phyloP scores from a whole-genome alignment of 257 asterid genomes.

The Pogostemon cablin region DNA sequence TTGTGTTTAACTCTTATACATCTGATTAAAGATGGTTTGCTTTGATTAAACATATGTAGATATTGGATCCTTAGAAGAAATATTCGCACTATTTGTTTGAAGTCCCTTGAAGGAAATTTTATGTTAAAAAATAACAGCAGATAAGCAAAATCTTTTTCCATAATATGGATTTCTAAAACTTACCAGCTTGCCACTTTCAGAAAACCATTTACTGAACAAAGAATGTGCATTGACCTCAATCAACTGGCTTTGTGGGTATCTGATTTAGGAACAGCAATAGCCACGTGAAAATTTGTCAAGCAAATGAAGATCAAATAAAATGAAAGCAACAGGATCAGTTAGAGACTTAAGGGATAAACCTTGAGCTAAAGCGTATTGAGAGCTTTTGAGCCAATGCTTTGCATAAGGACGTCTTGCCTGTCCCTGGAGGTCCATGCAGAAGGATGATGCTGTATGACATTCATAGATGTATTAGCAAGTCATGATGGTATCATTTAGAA shows the following conservation, averaged over 20 bases:
- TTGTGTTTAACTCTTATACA: neutral
- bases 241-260: conserved; percentile 89
- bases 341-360: conserved; percentile 47
- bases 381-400: conserved; percentile 97
- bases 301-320: conserved; percentile 33
- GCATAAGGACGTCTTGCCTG: conserved; percentile 98
- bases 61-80: conserved; percentile 15
- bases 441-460: conserved; percentile 78
- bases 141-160: neutral
- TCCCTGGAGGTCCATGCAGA: conserved; percentile 99
- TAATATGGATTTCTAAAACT: conserved; percentile 31
- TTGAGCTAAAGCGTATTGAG: conserved; percentile 80
- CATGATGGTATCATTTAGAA: conserved; percentile 23
- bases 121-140: conserved; percentile 18
- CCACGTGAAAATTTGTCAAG: conserved; percentile 26
- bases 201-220: conserved; percentile 98
- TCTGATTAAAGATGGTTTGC: conserved; percentile 1
- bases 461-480: conserved; percentile 32
- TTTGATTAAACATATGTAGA: conserved; percentile 22
- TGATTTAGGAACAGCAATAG: conserved; percentile 38
- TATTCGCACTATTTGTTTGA: neutral
- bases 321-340: conserved; percentile 14
- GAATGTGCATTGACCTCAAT: conserved; percentile 98
- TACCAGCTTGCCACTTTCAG: conserved; percentile 99
- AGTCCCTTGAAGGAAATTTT: neutral